Percentiles rank a stretch among this genome's conserved stretches.
Conservation (phyloP, 495 filamentous ascomycete genomes). For the Oleoguttula mirabilis region DNA sequence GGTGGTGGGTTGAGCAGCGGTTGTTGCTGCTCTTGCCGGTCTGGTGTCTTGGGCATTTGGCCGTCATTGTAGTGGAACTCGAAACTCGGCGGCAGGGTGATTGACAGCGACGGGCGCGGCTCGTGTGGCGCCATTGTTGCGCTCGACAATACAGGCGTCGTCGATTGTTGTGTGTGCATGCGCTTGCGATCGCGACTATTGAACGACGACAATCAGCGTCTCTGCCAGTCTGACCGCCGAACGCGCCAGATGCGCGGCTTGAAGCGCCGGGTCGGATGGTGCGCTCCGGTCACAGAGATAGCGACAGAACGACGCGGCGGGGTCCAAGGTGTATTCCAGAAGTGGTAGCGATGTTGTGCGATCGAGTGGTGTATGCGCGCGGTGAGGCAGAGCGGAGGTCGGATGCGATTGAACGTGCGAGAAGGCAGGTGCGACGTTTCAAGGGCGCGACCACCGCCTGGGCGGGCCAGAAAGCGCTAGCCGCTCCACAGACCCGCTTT, state of each 20-base stretch:
- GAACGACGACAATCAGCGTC: too few species aligned
- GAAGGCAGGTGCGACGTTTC: too few species aligned
- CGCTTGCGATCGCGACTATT: neutral
- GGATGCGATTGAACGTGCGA: too few species aligned
- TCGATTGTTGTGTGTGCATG: neutral
- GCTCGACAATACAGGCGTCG: neutral
- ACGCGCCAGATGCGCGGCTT: neutral
- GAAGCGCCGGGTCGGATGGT: neutral
- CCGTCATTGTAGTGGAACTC: slow-evolving; percentile 44
- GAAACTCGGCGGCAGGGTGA: slow-evolving; percentile 54
- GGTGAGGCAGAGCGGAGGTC: too few species aligned
- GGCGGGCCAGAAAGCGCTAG: too few species aligned
- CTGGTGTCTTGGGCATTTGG: slow-evolving; percentile 47
- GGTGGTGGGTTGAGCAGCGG: slow-evolving; percentile 32
- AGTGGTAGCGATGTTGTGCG: too few species aligned
- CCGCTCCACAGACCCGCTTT: too few species aligned
- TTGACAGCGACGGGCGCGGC: slow-evolving; percentile 43
- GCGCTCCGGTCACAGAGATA: neutral
- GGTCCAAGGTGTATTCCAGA: too few species aligned
- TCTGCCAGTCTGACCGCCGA: too few species aligned
- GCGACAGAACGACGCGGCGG: neutral
- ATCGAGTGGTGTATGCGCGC: too few species aligned
- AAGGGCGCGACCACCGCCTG: too few species aligned
- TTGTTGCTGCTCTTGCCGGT: slow-evolving; percentile 36
- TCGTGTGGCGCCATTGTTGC: neutral